Evolutionary conservation across 2,329 filamentous ascomycete genomes (phyloP).

Genomic region (Mycosphaerella sp.): DNA sequence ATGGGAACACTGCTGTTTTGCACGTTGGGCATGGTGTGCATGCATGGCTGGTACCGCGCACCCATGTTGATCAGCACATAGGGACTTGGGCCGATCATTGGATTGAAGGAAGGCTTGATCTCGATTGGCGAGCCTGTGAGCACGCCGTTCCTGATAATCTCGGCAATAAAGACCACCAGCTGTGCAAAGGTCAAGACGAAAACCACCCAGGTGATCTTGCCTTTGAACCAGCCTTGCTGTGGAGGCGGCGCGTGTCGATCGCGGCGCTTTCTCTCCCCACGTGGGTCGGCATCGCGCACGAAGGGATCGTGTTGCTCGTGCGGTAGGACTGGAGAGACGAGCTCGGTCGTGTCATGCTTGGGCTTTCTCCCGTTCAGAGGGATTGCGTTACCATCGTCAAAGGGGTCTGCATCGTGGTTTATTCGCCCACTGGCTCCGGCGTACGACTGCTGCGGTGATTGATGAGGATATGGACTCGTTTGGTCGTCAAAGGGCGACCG

Average conservation of each 20-base stretch:
- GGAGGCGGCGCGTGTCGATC: slow-evolving; percentile 7
- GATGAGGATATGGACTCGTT: slow-evolving; percentile 24
- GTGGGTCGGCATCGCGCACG: slow-evolving; percentile 32
- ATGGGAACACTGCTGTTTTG: slow-evolving; percentile 46
- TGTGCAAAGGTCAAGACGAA: slow-evolving; percentile 74
- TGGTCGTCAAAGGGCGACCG: slow-evolving; percentile 34
- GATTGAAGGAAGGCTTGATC: slow-evolving; percentile 82
- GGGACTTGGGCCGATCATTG: slow-evolving; percentile 91
- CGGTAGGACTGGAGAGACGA: slow-evolving; percentile 37
- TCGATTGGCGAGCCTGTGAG: slow-evolving; percentile 72
- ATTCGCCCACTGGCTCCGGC: slow-evolving; percentile 52
- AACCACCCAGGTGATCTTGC: slow-evolving; percentile 68
- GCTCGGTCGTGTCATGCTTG: slow-evolving; percentile 36
- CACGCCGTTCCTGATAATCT: slow-evolving; percentile 73
- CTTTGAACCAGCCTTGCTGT: slow-evolving; percentile 51
- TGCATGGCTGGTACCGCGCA: slow-evolving; percentile 84
- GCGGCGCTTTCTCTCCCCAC: slow-evolving; percentile 20
- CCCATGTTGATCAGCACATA: slow-evolving; percentile 96
- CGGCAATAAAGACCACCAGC: slow-evolving; percentile 78
- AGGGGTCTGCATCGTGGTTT: slow-evolving; percentile 41
- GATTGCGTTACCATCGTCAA: slow-evolving; percentile 45
- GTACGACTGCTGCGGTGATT: slow-evolving; percentile 41
- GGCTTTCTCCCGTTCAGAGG: slow-evolving; percentile 38
- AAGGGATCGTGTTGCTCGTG: slow-evolving; percentile 38
- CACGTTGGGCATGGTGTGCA: slow-evolving; percentile 72